Evolutionary conservation across 2,329 filamentous ascomycete species (phyloP), one percentile per base, ranked within the genome.

Genomic region (Colletotrichum phormii): DNA sequence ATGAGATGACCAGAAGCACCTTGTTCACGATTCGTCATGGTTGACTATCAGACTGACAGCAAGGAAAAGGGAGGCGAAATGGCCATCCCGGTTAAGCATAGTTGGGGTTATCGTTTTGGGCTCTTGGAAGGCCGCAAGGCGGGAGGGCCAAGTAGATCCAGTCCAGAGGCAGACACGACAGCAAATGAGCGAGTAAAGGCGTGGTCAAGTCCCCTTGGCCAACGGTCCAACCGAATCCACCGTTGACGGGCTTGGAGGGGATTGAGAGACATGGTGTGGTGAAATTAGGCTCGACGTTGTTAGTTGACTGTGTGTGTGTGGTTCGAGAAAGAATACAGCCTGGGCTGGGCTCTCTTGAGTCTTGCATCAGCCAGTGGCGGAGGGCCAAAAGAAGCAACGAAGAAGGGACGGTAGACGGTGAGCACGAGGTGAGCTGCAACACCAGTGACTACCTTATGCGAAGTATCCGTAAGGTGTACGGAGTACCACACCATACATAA

Each of bases 11-110:
- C 24, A 35, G 54, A 53, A 61, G 24, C 46, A 42, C 37, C 64
- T 33, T 29, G 31, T 22, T 22, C 24, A 26, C 13, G 29, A 11
- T 35, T 46, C 49, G 29, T 49, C 42, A 49, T 49, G 42, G 18
- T n/a, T 53, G 64, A 12, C 31, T 22, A 42, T 33, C 62, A 49
- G 64, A 12, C 31, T 22, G 54, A 29, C 62, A 49, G 70, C 60
- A 64, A 31, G 60, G 60, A 70, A 72, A 70, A 65, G 55, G 59
- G 70, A 72, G 70, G 66, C 70, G 70, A 72, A 33, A 70, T 70
- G 66, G 54, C 53, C 59, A 70, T 72, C 70, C 66, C 59, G 65
- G 70, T 64, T 65, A 61, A 64, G 66, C 60, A 51, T 65, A 37
- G 70, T 59, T 33, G 33, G 26, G 54, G 24, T 29, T 29, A 18